Evolutionary conservation across 257 asterid species (phyloP).

Genomic region (Solanum acaule): DNA sequence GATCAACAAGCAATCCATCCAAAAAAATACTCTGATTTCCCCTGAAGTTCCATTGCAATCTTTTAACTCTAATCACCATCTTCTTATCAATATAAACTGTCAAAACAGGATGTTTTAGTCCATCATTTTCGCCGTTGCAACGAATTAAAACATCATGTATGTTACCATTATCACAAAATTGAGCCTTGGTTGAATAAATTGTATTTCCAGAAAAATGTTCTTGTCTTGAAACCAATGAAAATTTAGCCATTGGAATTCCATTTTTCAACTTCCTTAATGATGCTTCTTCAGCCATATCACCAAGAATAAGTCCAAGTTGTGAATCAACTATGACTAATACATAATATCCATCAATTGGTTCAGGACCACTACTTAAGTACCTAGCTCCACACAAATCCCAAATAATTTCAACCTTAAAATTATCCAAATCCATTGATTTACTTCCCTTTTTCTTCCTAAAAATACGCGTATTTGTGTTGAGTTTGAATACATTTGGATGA

Average conservation of each 20-base stretch:
- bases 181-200: conserved; percentile 56
- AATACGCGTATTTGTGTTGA: conserved; percentile 48
- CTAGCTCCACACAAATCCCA: conserved; percentile 75
- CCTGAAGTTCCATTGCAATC: conserved; percentile 92
- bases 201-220: conserved; percentile 73
- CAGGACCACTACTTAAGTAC: conserved; percentile 55
- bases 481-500: conserved; percentile 31
- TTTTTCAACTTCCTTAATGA: conserved; percentile 13
- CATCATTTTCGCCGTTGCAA: conserved; percentile 54
- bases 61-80: conserved; percentile 60
- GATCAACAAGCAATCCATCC: conserved; percentile 77
- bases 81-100: conserved; percentile 69
- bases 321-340: conserved; percentile 43
- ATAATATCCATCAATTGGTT: conserved; percentile 58
- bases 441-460: conserved; percentile 60
- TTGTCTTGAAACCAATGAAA: conserved; percentile 43
- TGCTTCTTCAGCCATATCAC: conserved; percentile 45
- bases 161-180: conserved; percentile 42
- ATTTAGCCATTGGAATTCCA: conserved; percentile 31
- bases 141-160: conserved; percentile 61
- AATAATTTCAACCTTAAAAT: conserved; percentile 27
- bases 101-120: conserved; percentile 47
- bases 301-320: conserved; percentile 41
- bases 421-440: conserved; percentile 32
- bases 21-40: conserved; percentile 86